A percentile compares a stretch with the other conserved stretches of the same genome.
Evolutionary conservation across 1,284 basidiomycete genomes (phyloP).

Genomic region (Rhizoctonia solani): DNA sequence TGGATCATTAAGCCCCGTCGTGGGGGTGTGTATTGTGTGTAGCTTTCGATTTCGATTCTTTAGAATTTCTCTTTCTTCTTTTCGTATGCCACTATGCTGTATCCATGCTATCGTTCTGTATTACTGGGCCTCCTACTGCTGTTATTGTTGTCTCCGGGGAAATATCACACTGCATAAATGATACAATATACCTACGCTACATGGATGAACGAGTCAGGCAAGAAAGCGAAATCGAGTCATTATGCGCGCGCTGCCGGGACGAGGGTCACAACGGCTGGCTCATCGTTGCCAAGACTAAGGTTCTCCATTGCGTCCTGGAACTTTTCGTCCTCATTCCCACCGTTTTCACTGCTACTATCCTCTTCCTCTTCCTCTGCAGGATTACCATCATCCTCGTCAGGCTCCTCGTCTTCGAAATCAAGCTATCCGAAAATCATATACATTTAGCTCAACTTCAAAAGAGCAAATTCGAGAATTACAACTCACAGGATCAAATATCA

Average conservation of each 20-base stretch:
- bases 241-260: constrained; percentile 33
- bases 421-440: constrained; percentile 40
- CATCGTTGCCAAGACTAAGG: constrained; percentile 55
- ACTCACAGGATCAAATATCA: constrained; percentile 94
- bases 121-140: background rate
- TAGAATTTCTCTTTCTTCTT: background rate
- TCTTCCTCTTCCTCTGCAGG: constrained; percentile 44
- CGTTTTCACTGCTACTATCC: constrained; percentile 40
- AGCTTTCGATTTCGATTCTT: background rate
- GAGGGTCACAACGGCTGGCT: constrained; percentile 21
- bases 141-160: no score
- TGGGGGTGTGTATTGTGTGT: background rate
- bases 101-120: constrained; percentile 27
- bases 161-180: no score
- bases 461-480: background rate
- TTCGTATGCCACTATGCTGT: constrained; percentile 12
- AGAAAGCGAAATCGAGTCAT: constrained; percentile 5
- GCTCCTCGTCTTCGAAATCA: constrained; percentile 48
- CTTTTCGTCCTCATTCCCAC: constrained; percentile 44
- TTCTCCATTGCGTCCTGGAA: constrained; percentile 71
- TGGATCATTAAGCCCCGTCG: background rate
- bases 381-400: constrained; percentile 52
- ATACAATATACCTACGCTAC: background rate
- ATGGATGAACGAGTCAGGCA: background rate
- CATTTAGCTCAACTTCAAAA: background rate